These are phyloP conservation scores for Ogataea neopini DNA, from an alignment of 805 yeast genomes.

Conservation along the genomic window DNA sequence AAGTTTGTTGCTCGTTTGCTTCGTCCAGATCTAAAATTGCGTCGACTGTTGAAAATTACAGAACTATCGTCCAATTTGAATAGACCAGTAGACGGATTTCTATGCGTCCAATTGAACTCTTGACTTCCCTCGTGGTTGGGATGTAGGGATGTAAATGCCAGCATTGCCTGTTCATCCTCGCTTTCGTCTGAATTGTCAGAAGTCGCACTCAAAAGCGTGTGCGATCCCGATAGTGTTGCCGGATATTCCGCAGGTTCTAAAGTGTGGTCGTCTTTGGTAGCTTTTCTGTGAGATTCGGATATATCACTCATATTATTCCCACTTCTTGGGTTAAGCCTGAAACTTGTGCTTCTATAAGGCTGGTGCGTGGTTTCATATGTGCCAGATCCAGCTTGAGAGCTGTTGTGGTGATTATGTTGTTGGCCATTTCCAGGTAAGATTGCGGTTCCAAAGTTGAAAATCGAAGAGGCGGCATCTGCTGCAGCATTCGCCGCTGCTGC, in stretches of 20 bases:
- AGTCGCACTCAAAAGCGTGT: constrained; percentile 13
- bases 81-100: constrained; percentile 19
- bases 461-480: constrained; percentile 32
- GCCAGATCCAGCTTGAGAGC: constrained; percentile 1
- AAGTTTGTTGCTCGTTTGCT: constrained; percentile 25
- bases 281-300: neutral
- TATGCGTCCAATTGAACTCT: constrained; percentile 32
- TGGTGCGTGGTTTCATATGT: neutral
- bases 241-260: constrained; percentile 9
- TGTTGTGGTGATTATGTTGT: constrained; percentile 13
- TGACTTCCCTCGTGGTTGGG: constrained; percentile 42
- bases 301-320: neutral
- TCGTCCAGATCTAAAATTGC: constrained; percentile 20
- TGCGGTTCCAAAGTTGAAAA: constrained; percentile 31
- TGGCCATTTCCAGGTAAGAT: constrained; percentile 14
- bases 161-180: constrained; percentile 34
- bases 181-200: constrained; percentile 23
- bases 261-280: constrained; percentile 10
- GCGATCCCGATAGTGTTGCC: constrained; percentile 12
- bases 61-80: constrained; percentile 21
- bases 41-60: constrained; percentile 12
- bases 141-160: constrained; percentile 26
- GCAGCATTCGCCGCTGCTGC: constrained; percentile 31
- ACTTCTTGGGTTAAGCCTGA: neutral
- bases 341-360: constrained; percentile 5